These are phyloP conservation scores for Pleurostoma richardsiae DNA, from an alignment of 2,329 filamentous ascomycete genomes.

Conservation along the genomic window DNA sequence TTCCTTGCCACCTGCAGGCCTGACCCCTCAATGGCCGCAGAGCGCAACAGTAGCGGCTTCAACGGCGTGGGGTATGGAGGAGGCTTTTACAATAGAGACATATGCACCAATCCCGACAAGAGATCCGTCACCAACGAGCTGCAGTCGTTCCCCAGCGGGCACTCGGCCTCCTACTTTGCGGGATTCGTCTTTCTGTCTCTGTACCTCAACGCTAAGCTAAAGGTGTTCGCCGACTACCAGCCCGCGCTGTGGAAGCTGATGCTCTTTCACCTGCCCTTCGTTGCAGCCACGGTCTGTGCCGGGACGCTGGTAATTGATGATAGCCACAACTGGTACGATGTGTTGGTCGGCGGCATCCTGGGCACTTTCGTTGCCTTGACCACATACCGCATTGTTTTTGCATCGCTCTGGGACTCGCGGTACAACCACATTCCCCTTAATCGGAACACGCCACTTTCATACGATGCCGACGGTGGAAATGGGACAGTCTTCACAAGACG, in stretches of 20 bases:
- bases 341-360: conserved; percentile 60
- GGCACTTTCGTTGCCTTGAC: conserved; percentile 58
- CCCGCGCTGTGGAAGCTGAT: conserved; percentile 70
- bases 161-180: conserved; percentile 68
- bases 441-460: conserved; percentile 25
- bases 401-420: conserved; percentile 64
- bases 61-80: conserved; percentile 38
- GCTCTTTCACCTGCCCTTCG: conserved; percentile 58
- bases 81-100: conserved; percentile 64
- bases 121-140: conserved; percentile 63
- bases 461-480: conserved; percentile 11
- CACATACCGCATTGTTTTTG: conserved; percentile 62
- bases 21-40: conserved; percentile 33
- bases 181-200: conserved; percentile 67
- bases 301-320: conserved; percentile 68
- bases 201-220: conserved; percentile 75
- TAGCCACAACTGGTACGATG: conserved; percentile 72
- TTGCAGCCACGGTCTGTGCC: conserved; percentile 63
- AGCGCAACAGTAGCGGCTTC: conserved; percentile 34
- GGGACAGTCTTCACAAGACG: conserved; percentile 17
- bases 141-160: conserved; percentile 68
- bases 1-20: conserved; percentile 69
- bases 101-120: conserved; percentile 61
- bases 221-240: conserved; percentile 69
- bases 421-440: conserved; percentile 62